Base-by-base conservation (phyloP, 1,284 basidiomycete genomes). In the Papiliotrema flavescens region DNA sequence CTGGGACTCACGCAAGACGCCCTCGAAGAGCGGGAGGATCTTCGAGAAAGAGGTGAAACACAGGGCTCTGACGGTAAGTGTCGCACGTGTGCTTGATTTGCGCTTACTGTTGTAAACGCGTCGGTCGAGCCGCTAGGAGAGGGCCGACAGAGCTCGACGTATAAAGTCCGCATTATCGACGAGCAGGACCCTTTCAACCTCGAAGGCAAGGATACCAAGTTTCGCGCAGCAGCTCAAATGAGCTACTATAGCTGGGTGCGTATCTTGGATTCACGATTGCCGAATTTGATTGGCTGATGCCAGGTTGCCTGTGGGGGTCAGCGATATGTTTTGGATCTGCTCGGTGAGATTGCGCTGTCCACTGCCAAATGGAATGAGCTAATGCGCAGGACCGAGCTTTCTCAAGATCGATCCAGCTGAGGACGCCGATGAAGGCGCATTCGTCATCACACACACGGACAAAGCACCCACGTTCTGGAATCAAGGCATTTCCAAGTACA, bases 291-390 rank as follows among this genome's bases (percentile, higher is more conserved):
- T 14, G n/a, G n/a, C 26, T 83, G 61, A 65, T 63, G 62, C 0
- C 92, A 93, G 94, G 87, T 96, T 3, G 84, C 85, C 9, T 92
- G 89, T 63, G 90, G 92, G 0, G 79, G 79, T 2, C 80, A 85
- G 22, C 74, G 83, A 7, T 90, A 88, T 70, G 82, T 96, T 9
- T 79, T 98, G 0, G 88, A 93, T 61, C 84, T 89, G 55, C 73
- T 93, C 19, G 19, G 24, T 64, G 54, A 24, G n/a, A 11, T 49
- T 19, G 6, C 3, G 11, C 19, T 41, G 15, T 11, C 17, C 22
- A 46, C 39, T 24, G 26, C 2, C 15, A 42, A 35, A 7, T 13
- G 17, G 19, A 35, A 2, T 28, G 7, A 11, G 20, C 53, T 56
- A 59, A 19, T 8, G 9, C 11, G 1, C 46, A 67, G 64, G 64